Conservation (phyloP, 2,329 filamentous ascomycete species). For the Phialophora chinensis region DNA sequence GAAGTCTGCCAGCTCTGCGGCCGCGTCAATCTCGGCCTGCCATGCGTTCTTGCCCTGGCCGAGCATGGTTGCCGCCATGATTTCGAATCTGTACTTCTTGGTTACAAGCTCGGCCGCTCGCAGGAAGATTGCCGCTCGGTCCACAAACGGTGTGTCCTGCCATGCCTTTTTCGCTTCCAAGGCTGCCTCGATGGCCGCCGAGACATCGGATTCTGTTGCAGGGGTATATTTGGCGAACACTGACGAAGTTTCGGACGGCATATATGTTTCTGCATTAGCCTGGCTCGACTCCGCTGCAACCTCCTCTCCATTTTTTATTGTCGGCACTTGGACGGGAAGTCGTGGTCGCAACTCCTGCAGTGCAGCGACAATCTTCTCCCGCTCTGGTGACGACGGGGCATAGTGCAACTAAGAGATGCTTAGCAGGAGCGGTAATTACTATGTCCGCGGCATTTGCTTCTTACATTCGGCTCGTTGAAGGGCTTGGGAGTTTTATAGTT, state of each 20-base stretch:
- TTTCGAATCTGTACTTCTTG: constrained; percentile 91
- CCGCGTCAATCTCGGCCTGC: constrained; percentile 97
- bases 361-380: constrained; percentile 44
- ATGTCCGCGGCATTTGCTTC: not conserved
- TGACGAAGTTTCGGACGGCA: constrained; percentile 46
- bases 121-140: constrained; percentile 90
- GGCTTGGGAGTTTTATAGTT: constrained; percentile 31
- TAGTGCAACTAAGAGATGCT: constrained; percentile 30
- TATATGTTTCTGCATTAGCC: constrained; percentile 21
- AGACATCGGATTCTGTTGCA: constrained; percentile 45
- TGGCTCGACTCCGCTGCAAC: constrained; percentile 10
- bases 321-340: constrained; percentile 46
- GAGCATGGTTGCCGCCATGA: constrained; percentile 95
- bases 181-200: constrained; percentile 76
- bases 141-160: constrained; percentile 87
- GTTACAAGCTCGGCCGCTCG: constrained; percentile 91
- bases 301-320: constrained; percentile 25
- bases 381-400: constrained; percentile 44
- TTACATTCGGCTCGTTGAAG: constrained; percentile 36
- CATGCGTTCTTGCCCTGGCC: constrained; percentile 98
- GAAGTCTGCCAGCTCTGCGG: constrained; percentile 91
- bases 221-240: constrained; percentile 48
- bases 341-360: constrained; percentile 44
- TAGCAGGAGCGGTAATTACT: not conserved
- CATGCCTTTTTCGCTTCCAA: constrained; percentile 82